Conservation (phyloP, 169 alveolate species). For the Plasmodium malariae region DNA sequence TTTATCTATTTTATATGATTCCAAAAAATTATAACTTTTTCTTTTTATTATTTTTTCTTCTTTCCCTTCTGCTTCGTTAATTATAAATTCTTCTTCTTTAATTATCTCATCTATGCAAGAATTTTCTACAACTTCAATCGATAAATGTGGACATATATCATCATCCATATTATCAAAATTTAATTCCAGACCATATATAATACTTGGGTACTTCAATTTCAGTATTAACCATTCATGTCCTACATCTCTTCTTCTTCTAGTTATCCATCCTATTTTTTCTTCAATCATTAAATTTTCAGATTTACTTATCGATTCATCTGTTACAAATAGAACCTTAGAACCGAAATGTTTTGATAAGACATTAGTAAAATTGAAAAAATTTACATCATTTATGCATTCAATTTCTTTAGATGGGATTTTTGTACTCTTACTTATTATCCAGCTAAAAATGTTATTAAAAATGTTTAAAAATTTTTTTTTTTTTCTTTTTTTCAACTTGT, state of each 20-base stretch:
- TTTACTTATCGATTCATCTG: conserved; percentile 64
- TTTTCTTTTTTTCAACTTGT: conserved; percentile 19
- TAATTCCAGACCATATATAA: conserved; percentile 72
- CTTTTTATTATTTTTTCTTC: conserved; percentile 21
- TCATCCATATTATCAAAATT: conserved; percentile 71
- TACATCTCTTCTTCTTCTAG: conserved; percentile 76
- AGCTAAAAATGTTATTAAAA: conserved; percentile 48
- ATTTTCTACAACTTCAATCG: conserved; percentile 60
- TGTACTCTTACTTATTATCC: conserved; percentile 43
- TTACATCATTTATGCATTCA: conserved; percentile 36
- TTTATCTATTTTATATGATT: conserved; percentile 73
- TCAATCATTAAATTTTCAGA: conserved; percentile 55
- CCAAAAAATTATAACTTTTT: conserved; percentile 68
- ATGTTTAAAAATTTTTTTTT: conserved; percentile 37
- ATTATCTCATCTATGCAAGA: conserved; percentile 33
- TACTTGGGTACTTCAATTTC: conserved; percentile 45
- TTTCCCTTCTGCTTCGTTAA: conserved; percentile 30
- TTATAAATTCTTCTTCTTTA: conserved; percentile 67
- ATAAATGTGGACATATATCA: conserved; percentile 75
- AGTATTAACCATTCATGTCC: conserved; percentile 75
- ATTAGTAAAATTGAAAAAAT: conserved; percentile 57
- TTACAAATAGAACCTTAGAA: conserved; percentile 44
- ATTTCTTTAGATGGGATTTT: conserved; percentile 68
- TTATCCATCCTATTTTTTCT: conserved; percentile 67
- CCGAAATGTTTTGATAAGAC: conserved; percentile 63